phyloP scores from a whole-genome alignment of 257 asterid species.

The Solanum neorickii region DNA sequence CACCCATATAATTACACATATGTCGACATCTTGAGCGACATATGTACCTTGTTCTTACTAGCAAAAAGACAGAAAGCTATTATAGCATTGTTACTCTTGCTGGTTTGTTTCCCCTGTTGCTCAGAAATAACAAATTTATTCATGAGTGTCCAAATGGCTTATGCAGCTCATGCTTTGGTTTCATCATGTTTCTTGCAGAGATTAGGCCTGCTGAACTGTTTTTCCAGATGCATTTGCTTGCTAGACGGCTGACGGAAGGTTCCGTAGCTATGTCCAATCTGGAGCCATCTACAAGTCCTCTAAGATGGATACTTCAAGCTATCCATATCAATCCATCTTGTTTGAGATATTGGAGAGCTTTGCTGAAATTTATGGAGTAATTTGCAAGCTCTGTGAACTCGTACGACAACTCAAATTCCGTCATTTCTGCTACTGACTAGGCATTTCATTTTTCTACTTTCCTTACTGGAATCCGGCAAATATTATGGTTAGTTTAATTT shows the following conservation, averaged over 20 bases:
- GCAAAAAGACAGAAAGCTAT: background rate
- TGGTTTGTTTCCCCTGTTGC: background rate
- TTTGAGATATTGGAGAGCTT: slow-evolving; percentile 72
- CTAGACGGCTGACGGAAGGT: slow-evolving; percentile 15
- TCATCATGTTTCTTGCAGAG: slow-evolving; percentile 35
- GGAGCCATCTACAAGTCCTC: slow-evolving; percentile 14
- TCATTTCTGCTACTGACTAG: background rate
- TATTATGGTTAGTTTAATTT: background rate
- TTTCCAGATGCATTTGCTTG: slow-evolving; percentile 79
- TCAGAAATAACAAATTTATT: background rate
- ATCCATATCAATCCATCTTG: slow-evolving; percentile 81
- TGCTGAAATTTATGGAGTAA: slow-evolving; percentile 8
- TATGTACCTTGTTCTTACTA: background rate
- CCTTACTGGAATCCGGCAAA: background rate
- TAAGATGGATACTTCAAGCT: slow-evolving; percentile 61
- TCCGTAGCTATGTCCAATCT: slow-evolving; percentile 9
- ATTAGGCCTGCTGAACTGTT: slow-evolving; percentile 72
- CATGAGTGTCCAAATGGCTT: background rate
- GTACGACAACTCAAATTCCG: background rate
- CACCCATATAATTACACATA: background rate
- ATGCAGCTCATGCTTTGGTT: background rate
- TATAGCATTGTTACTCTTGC: background rate
- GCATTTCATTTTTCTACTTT: background rate
- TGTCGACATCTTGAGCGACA: background rate
- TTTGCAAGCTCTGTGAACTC: background rate